Conservation (phyloP, 2,329 filamentous ascomycete genomes). For the Cladorrhinum sp. region DNA sequence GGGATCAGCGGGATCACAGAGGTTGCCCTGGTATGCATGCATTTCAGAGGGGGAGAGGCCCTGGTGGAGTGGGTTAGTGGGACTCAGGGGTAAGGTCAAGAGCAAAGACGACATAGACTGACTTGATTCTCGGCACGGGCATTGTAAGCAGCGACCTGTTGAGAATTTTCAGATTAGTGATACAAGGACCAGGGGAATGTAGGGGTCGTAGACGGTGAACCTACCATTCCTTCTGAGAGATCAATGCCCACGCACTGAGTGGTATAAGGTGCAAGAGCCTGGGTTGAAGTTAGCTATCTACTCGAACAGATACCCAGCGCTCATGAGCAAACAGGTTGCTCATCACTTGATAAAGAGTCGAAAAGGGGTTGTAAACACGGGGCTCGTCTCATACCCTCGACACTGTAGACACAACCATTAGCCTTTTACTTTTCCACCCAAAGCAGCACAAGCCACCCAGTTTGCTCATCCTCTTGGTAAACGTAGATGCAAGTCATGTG, state of each 20-base stretch:
- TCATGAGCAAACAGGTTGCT: neutral
- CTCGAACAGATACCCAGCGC: neutral
- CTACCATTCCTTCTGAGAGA: constrained; percentile 66
- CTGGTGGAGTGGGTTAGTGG: constrained; percentile 28
- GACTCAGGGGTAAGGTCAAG: neutral
- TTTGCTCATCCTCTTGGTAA: neutral
- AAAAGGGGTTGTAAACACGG: neutral
- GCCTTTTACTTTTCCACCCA: neutral
- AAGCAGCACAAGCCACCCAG: too few relatives aligned
- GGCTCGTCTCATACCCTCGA: constrained; percentile 50
- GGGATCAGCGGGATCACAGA: constrained; percentile 45
- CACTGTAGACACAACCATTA: constrained; percentile 47
- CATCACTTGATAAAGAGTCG: too few relatives aligned
- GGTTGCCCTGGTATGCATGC: constrained; percentile 56
- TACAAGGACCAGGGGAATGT: neutral
- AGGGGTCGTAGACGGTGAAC: neutral
- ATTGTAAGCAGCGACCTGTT: constrained; percentile 58
- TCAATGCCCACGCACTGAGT: constrained; percentile 67
- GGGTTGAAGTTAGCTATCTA: neutral
- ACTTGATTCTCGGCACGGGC: constrained; percentile 54
- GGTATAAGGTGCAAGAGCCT: constrained; percentile 61
- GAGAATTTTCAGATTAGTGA: neutral
- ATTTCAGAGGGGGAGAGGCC: constrained; percentile 52
- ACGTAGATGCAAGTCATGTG: neutral
- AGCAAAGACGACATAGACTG: constrained; percentile 16